Conservation (phyloP, 805 yeast genomes). For the Lachancea fermentati region DNA sequence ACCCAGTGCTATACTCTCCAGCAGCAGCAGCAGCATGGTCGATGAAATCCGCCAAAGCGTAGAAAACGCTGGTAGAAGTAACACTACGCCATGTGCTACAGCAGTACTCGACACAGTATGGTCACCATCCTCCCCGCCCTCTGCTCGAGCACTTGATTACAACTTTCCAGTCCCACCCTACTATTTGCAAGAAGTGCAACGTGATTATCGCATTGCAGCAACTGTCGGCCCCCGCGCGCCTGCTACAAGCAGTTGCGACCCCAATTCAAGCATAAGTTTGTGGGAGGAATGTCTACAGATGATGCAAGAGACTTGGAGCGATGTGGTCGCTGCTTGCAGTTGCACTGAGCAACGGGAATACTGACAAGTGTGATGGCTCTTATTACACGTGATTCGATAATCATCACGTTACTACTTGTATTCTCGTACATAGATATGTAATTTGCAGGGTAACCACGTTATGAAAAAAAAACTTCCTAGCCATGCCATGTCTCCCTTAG, state of each 20-base stretch:
- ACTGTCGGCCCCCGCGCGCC: background rate
- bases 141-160: slow-evolving; percentile 2
- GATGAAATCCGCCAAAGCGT: slow-evolving; percentile 7
- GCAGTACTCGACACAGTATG: background rate
- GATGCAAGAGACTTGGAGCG: background rate
- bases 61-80: slow-evolving; percentile 2
- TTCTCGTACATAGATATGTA: background rate
- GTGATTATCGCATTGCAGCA: background rate
- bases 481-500: background rate
- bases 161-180: slow-evolving; percentile 11
- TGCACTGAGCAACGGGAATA: too few species aligned
- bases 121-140: background rate
- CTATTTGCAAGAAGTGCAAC: slow-evolving; percentile 4
- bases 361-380: too few species aligned
- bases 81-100: slow-evolving; percentile 4
- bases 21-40: slow-evolving; percentile 6
- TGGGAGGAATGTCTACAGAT: background rate
- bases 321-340: background rate
- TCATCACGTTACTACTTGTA: background rate
- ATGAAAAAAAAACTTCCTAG: background rate
- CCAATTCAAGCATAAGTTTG: background rate
- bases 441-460: background rate
- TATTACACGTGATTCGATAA: too few species aligned
- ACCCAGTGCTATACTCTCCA: background rate
- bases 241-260: background rate